These are phyloP conservation scores for Jackrogersella multiformis DNA, from an alignment of 495 filamentous ascomycete species.

Conservation along the genomic window DNA sequence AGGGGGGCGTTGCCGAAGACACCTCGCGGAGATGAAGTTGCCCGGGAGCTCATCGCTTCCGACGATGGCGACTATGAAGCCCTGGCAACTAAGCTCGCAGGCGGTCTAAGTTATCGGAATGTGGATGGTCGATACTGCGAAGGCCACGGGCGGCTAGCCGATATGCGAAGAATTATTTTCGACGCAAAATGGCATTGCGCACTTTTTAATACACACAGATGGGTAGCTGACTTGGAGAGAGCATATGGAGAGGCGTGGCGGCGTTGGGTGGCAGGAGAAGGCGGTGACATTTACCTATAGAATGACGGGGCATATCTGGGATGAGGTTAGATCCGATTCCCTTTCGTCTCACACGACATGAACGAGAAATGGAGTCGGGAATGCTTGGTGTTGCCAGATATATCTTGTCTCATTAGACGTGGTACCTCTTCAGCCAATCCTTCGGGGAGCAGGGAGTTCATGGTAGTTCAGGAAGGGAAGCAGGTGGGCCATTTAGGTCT, in stretches of 20 bases:
- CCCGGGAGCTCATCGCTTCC: slow-evolving; percentile 76
- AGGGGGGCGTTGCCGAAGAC: slow-evolving; percentile 83
- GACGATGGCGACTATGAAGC: slow-evolving; percentile 85
- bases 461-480: slow-evolving; percentile 6
- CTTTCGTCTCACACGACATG: background rate
- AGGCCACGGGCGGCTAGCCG: slow-evolving; percentile 72
- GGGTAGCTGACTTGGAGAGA: slow-evolving; percentile 90
- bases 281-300: slow-evolving; percentile 84
- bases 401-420: slow-evolving; percentile 13
- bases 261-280: slow-evolving; percentile 84
- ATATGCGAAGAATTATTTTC: slow-evolving; percentile 82
- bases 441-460: slow-evolving; percentile 28
- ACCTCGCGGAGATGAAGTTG: slow-evolving; percentile 71
- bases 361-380: slow-evolving; percentile 9
- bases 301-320: slow-evolving; percentile 2
- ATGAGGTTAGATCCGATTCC: slow-evolving; percentile 2
- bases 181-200: slow-evolving; percentile 81
- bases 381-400: background rate
- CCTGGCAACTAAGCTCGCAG: slow-evolving; percentile 77
- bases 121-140: slow-evolving; percentile 59
- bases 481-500: background rate
- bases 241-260: slow-evolving; percentile 91
- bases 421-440: background rate
- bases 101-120: slow-evolving; percentile 68
- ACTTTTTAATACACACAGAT: slow-evolving; percentile 90